Conservation (phyloP, 352 stramenopile genomes). For the Globisporangium spinosum region DNA sequence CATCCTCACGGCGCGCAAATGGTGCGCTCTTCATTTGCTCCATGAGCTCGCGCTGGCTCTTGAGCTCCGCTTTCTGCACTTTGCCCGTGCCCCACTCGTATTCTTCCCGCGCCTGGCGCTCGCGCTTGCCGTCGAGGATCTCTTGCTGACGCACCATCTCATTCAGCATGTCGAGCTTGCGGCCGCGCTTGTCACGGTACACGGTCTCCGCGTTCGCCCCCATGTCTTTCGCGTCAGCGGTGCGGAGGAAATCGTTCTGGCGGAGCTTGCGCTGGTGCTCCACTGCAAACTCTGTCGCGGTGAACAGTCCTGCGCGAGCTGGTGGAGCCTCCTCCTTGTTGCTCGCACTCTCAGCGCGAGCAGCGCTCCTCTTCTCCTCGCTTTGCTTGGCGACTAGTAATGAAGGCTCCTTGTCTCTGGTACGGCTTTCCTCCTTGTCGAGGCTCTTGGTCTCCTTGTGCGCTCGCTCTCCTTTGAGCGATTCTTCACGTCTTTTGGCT, state of each 20-base stretch:
- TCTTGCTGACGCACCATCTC: constrained; percentile 82
- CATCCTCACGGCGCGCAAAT: constrained; percentile 67
- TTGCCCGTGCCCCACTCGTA: constrained; percentile 84
- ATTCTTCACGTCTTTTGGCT: background rate
- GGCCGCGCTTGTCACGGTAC: constrained; percentile 80
- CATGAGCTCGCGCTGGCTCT: constrained; percentile 52
- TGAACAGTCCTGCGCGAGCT: constrained; percentile 56
- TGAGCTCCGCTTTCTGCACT: constrained; percentile 71
- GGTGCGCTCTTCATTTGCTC: constrained; percentile 61
- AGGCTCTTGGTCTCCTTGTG: background rate
- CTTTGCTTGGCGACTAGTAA: background rate
- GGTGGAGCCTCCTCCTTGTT: constrained; percentile 12
- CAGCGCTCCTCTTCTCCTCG: background rate
- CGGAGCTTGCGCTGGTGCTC: constrained; percentile 51
- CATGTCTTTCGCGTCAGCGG: constrained; percentile 55
- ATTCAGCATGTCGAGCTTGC: constrained; percentile 85
- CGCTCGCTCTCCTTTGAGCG: background rate
- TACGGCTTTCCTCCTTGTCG: background rate
- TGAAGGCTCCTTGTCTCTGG: background rate
- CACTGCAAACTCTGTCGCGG: constrained; percentile 55
- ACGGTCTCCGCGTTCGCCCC: constrained; percentile 76
- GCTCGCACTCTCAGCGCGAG: background rate
- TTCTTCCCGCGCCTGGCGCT: constrained; percentile 72
- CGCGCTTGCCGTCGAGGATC: constrained; percentile 67
- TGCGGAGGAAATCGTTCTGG: constrained; percentile 48